Percentiles rank a stretch among this genome's conserved stretches.
Evolutionary conservation across 2,329 filamentous ascomycete genomes (phyloP).

Genomic region (Neofusicoccum ribis): DNA sequence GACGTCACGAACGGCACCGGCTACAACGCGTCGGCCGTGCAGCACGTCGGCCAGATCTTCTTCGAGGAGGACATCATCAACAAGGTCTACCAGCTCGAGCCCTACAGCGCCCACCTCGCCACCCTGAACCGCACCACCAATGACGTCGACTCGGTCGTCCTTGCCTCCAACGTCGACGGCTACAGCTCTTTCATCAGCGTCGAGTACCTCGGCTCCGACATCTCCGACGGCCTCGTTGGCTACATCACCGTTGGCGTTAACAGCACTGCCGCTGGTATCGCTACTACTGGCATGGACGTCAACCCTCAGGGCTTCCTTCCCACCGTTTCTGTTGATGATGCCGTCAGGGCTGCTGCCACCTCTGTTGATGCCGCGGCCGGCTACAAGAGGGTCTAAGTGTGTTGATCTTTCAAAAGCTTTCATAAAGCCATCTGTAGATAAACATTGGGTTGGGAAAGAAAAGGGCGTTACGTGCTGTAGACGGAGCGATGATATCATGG

Average conservation of each 20-base stretch:
- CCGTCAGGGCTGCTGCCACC: neutral
- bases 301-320: conserved; percentile 6
- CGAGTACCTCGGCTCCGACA: conserved; percentile 55
- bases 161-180: conserved; percentile 45
- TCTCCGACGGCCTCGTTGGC: conserved; percentile 33
- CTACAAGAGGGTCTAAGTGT: neutral
- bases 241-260: conserved; percentile 27
- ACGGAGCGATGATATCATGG: neutral
- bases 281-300: neutral
- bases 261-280: neutral
- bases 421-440: neutral
- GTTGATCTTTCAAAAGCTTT: neutral
- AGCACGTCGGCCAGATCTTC: conserved; percentile 65
- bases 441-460: neutral
- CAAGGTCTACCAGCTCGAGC: conserved; percentile 49
- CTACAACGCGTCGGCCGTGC: conserved; percentile 46
- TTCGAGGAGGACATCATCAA: conserved; percentile 61
- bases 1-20: conserved; percentile 48
- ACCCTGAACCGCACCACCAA: conserved; percentile 50
- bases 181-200: conserved; percentile 60
- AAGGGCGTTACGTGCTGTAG: neutral
- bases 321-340: neutral
- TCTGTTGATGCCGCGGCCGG: neutral
- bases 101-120: conserved; percentile 43
- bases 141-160: conserved; percentile 51